Percentiles rank a stretch among this genome's conserved stretches.
Conservation (phyloP, 306 rosid genomes). For the Amphicarpaea edgeworthii region DNA sequence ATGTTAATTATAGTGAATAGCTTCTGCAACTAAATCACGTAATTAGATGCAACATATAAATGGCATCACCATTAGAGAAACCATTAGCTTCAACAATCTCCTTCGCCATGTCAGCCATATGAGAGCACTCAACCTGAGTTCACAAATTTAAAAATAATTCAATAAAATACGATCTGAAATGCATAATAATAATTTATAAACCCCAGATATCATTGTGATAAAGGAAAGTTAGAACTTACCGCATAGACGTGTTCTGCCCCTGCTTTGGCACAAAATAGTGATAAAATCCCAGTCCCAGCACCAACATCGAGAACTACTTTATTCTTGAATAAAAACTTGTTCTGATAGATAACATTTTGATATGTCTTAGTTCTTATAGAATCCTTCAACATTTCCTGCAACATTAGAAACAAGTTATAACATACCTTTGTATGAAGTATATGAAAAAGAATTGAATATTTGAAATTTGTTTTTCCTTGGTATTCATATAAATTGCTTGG, state of each 20-base stretch:
- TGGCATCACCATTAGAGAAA: slow-evolving; percentile 70
- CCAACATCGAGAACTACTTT: slow-evolving; percentile 99
- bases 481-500: neutral
- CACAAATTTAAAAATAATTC: slow-evolving; percentile 21
- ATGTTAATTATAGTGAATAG: slow-evolving; percentile 37
- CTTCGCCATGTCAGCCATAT: slow-evolving; percentile 97
- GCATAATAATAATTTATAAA: slow-evolving; percentile 1
- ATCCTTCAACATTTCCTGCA: slow-evolving; percentile 99
- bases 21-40: neutral
- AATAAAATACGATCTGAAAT: slow-evolving; percentile 2
- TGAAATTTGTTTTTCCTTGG: neutral
- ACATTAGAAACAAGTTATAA: slow-evolving; percentile 30
- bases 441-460: neutral
- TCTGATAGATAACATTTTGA: slow-evolving; percentile 96
- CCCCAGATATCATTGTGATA: neutral
- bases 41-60: slow-evolving; percentile 14
- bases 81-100: slow-evolving; percentile 92
- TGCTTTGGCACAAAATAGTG: slow-evolving; percentile 95
- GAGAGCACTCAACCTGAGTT: slow-evolving; percentile 93
- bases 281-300: slow-evolving; percentile 98
- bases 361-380: slow-evolving; percentile 92
- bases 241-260: slow-evolving; percentile 98
- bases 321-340: slow-evolving; percentile 78
- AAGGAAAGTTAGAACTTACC: slow-evolving; percentile 47
- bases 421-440: neutral